Conservation (phyloP, 805 yeast species). For the Cephaloascus fragrans region DNA sequence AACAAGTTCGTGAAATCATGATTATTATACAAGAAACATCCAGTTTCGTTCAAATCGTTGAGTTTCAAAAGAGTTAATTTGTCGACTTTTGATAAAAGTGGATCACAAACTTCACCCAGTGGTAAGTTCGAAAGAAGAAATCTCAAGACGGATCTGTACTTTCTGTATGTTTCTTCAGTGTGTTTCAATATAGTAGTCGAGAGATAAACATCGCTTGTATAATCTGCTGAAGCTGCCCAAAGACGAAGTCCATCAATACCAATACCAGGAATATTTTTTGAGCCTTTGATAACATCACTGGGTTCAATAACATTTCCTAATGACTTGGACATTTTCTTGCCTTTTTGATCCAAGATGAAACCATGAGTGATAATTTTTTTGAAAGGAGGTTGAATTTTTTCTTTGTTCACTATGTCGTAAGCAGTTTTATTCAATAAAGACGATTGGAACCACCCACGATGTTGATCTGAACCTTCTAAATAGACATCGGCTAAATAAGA, state of each 20-base stretch:
- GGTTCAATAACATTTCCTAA: conserved; percentile 78
- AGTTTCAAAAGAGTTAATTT: conserved; percentile 51
- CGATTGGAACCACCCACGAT: conserved; percentile 98
- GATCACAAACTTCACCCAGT: conserved; percentile 12
- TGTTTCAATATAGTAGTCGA: conserved; percentile 66
- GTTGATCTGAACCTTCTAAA: conserved; percentile 96
- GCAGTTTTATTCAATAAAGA: conserved; percentile 75
- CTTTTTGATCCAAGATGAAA: conserved; percentile 77
- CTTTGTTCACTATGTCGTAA: conserved; percentile 4
- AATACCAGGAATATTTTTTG: conserved; percentile 43
- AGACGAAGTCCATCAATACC: conserved; percentile 89
- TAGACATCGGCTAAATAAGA: conserved; percentile 67
- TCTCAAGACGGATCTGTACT: conserved; percentile 71
- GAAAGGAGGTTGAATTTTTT: conserved; percentile 42
- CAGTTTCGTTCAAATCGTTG: conserved; percentile 29
- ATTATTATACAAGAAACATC: conserved; percentile 35
- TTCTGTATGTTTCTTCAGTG: conserved; percentile 73
- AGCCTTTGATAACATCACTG: conserved; percentile 53
- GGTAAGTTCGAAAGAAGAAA: conserved; percentile 73
- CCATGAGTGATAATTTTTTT: conserved; percentile 83
- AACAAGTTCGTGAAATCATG: conserved; percentile 66
- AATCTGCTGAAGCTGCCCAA: conserved; percentile 86
- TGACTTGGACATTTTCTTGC: conserved; percentile 90
- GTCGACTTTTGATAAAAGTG: conserved; percentile 36
- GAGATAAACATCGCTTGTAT: conserved; percentile 67